A percentile compares a stretch with the other conserved stretches of the same genome.
phyloP scores from a whole-genome alignment of 495 filamentous ascomycete genomes.

The Penicillium flavigenum region DNA sequence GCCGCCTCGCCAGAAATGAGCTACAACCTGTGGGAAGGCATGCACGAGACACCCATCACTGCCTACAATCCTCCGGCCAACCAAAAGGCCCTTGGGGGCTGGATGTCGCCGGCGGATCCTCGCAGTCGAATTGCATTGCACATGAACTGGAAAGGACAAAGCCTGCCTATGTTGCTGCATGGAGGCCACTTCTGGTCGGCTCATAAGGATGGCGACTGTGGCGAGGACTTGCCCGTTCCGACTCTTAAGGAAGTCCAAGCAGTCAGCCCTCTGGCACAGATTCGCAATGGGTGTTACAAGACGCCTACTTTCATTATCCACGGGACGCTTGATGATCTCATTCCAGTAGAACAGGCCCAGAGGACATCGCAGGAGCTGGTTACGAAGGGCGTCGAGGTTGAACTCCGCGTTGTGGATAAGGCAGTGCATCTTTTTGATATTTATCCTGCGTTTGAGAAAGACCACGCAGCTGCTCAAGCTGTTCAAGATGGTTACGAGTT shows the following conservation, averaged over 20 bases:
- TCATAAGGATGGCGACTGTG: background rate
- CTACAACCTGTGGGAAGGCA: slow-evolving; percentile 14
- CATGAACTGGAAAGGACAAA: slow-evolving; percentile 45
- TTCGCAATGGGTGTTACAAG: slow-evolving; percentile 33
- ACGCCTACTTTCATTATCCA: slow-evolving; percentile 51
- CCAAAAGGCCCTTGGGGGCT: background rate
- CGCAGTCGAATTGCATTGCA: slow-evolving; percentile 39
- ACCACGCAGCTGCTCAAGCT: background rate
- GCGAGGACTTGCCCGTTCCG: slow-evolving; percentile 18
- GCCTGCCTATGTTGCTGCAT: slow-evolving; percentile 37
- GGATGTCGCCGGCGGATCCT: slow-evolving; percentile 23
- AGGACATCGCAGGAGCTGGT: slow-evolving; percentile 28
- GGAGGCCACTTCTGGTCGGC: slow-evolving; percentile 14
- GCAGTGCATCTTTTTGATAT: slow-evolving; percentile 37
- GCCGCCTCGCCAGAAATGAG: slow-evolving; percentile 19
- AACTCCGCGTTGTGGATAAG: slow-evolving; percentile 29
- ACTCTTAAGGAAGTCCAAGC: slow-evolving; percentile 23
- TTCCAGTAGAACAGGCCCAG: slow-evolving; percentile 41
- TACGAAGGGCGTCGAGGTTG: slow-evolving; percentile 27
- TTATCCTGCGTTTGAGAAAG: background rate
- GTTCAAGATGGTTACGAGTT: background rate
- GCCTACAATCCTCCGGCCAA: background rate
- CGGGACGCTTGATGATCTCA: slow-evolving; percentile 43
- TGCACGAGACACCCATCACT: background rate
- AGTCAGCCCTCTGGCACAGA: slow-evolving; percentile 38